Conservation (phyloP, 2,329 filamentous ascomycete species). For the Sporothrix pallida region DNA sequence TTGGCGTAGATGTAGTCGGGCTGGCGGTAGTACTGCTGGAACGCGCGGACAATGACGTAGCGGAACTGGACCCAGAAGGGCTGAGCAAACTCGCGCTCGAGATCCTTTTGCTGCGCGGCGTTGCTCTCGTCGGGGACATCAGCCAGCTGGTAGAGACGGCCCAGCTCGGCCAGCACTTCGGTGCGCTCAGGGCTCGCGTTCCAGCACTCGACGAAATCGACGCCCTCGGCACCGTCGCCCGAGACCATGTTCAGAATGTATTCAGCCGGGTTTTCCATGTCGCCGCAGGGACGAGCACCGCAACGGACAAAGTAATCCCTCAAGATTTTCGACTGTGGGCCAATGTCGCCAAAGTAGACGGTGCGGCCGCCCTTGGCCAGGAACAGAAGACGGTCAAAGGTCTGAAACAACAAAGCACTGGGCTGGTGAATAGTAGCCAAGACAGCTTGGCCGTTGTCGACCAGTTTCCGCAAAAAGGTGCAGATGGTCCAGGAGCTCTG, state of each 20-base stretch:
- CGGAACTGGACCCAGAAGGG: constrained; percentile 66
- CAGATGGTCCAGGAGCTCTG: constrained; percentile 69
- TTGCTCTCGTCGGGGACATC: constrained; percentile 48
- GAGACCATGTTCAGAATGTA: constrained; percentile 69
- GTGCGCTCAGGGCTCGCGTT: constrained; percentile 60
- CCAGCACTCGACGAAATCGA: constrained; percentile 23
- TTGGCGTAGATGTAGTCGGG: constrained; percentile 79
- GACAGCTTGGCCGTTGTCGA: constrained; percentile 45
- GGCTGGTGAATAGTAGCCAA: constrained; percentile 42
- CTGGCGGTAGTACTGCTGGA: constrained; percentile 79
- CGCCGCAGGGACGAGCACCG: constrained; percentile 61
- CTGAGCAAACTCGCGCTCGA: constrained; percentile 66
- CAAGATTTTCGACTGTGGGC: constrained; percentile 69
- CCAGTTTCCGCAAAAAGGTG: constrained; percentile 65
- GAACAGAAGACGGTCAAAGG: constrained; percentile 35
- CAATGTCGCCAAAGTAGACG: constrained; percentile 51
- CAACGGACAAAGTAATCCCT: constrained; percentile 73
- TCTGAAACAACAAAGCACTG: constrained; percentile 35
- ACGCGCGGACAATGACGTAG: constrained; percentile 67
- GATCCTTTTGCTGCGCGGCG: constrained; percentile 49
- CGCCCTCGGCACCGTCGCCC: constrained; percentile 51
- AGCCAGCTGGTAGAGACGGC: constrained; percentile 27
- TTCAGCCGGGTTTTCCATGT: constrained; percentile 78
- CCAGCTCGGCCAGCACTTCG: constrained; percentile 71
- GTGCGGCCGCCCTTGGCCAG: constrained; percentile 35